Base-by-base conservation (phyloP, 768 basidiomycete genomes). In the Tephrocybe rancida region DNA sequence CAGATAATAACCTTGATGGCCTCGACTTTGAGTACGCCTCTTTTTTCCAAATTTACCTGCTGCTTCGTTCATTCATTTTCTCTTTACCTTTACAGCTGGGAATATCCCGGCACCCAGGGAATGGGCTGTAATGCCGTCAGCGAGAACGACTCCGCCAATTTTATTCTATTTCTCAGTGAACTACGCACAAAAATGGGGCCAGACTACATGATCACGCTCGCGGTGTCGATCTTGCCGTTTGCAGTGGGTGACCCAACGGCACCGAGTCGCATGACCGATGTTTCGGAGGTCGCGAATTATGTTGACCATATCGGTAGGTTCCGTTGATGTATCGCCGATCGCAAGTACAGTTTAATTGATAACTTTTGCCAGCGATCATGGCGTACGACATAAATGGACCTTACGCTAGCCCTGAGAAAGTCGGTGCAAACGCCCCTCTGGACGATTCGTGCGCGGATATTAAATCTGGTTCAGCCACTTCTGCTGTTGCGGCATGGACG, bases 391-490 rank as follows among this genome's bases (percentile, higher is more conserved):
- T 86, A 25, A 69, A 64, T 63, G 77, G 77, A 2, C 57, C 70
- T 4, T 87, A 81, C 77, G 77, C 76, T 61, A 34, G 27, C 29
- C 64, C 70, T 60, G 61, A 78, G 51, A 72, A 79, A 55, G 73
- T 84, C 45, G 94, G 92, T 3, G 86, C 95, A 4, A 95, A 97
- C 66, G 86, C 94, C 0, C 94, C 95, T 4, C 80, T 96, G 18
- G 70, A 80, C 29, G 85, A 93, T 69, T 71, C 79, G 0, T 95
- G 94, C 64, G 81, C 83, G 0, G 59, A 68, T 2, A 70, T 78
- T 39, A 83, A 87, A 56, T 70, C 75, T 26, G 92, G 90, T 8
- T 92, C 91, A 52, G 92, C 84, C 6, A 74, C 77, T n/a, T 80
- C 81, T 18, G 87, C 90, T 8, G 78, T 97, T 34, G 62, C 74